Percentiles rank a stretch among this genome's conserved stretches.
Evolutionary conservation across 768 basidiomycete species (phyloP).

Genomic region (Trametes gibbosa): DNA sequence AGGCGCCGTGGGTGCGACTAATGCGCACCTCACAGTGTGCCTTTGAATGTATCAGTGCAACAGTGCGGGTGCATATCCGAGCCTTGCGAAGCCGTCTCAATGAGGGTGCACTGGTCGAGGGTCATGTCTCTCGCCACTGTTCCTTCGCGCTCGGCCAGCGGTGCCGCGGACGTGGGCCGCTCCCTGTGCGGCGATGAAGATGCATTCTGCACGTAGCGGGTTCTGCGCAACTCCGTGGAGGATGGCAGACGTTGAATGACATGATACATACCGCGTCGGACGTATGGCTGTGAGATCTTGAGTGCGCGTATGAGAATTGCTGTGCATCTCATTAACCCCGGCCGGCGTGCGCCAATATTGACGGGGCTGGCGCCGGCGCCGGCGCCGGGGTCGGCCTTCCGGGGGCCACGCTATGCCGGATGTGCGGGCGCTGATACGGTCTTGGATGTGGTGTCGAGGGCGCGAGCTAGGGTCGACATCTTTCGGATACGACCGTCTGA

Average conservation of each 20-base stretch:
- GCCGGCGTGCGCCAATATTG: background rate
- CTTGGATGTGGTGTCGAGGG: no score
- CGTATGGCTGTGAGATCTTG: conserved; percentile 7
- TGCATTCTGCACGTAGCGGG: background rate
- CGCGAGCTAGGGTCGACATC: background rate
- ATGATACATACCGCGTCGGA: conserved; percentile 10
- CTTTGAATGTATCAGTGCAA: background rate
- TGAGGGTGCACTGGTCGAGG: background rate
- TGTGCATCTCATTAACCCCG: conserved; percentile 7
- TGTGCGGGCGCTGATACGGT: no score
- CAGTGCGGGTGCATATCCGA: background rate
- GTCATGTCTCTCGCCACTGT: background rate
- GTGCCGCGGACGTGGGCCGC: background rate
- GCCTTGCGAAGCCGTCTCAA: background rate
- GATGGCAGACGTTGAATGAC: conserved; percentile 1
- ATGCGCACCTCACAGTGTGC: background rate
- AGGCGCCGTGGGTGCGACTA: conserved; percentile 1
- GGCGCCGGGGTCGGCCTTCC: no score
- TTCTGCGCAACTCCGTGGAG: background rate
- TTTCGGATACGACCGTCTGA: background rate
- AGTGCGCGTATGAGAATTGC: conserved; percentile 4
- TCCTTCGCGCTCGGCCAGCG: background rate
- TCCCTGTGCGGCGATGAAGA: background rate
- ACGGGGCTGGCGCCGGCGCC: no score
- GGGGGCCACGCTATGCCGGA: no score